Percentiles rank a stretch among this genome's conserved stretches.
phyloP scores from a whole-genome alignment of 768 basidiomycete species.

The Kwoniella europaea region DNA sequence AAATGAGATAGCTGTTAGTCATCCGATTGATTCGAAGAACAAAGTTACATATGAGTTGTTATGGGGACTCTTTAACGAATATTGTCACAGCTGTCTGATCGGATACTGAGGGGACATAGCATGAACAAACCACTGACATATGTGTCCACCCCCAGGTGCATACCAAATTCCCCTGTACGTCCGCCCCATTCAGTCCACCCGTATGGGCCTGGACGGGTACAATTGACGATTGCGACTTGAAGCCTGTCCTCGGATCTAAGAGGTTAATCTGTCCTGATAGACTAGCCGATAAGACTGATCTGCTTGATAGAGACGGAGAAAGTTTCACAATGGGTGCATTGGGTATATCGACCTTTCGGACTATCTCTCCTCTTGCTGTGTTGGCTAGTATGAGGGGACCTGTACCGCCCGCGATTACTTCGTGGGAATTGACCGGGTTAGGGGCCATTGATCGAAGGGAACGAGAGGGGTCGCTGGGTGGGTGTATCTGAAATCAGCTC shows the following conservation, averaged over 20 bases:
- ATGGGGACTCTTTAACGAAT: too few relatives aligned
- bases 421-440: conserved; percentile 56
- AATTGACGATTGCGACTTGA: conserved; percentile 31
- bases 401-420: conserved; percentile 55
- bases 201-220: conserved; percentile 73
- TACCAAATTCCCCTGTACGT: conserved; percentile 75
- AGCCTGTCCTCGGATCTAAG: conserved; percentile 50
- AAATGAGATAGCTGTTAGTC: not conserved
- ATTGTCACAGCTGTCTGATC: not conserved
- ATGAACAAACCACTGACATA: conserved; percentile 63
- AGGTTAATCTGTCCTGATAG: conserved; percentile 48
- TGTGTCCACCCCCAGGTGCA: conserved; percentile 86
- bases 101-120: not conserved
- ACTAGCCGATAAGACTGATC: conserved; percentile 38
- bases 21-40: not conserved
- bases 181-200: conserved; percentile 80
- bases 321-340: conserved; percentile 41
- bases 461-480: conserved; percentile 35
- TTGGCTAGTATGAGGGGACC: conserved; percentile 61
- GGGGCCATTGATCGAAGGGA: conserved; percentile 47
- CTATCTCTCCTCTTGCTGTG: conserved; percentile 50
- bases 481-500: not conserved
- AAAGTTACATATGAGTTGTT: too few relatives aligned
- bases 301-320: conserved; percentile 29
- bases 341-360: conserved; percentile 37